These are phyloP conservation scores for Aspergillus sclerotioniger DNA, from an alignment of 495 filamentous ascomycete species.

Conservation along the genomic window DNA sequence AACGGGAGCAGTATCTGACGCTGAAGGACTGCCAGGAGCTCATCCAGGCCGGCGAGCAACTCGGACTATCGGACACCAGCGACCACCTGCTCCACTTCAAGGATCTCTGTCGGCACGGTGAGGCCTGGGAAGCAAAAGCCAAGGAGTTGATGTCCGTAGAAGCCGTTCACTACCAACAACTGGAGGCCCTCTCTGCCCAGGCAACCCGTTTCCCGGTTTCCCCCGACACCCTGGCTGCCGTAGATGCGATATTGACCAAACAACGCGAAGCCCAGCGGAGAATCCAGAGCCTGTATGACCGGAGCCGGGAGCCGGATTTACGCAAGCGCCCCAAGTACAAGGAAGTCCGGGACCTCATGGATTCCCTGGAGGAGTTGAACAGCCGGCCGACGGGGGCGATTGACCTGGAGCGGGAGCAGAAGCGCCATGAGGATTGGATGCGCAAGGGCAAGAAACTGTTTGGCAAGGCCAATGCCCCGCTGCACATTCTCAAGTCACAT, in stretches of 20 bases:
- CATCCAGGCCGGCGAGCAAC: conserved; percentile 68
- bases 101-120: conserved; percentile 70
- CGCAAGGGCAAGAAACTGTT: conserved; percentile 96
- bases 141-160: conserved; percentile 91
- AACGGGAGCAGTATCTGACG: conserved; percentile 58
- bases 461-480: conserved; percentile 94
- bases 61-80: conserved; percentile 74
- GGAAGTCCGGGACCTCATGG: conserved; percentile 86
- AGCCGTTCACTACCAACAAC: conserved; percentile 84
- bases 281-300: conserved; percentile 75
- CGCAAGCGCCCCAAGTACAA: conserved; percentile 82
- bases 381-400: conserved; percentile 88
- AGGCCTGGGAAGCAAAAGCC: conserved; percentile 90
- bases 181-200: conserved; percentile 83
- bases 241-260: conserved; percentile 93
- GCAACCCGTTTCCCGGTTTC: conserved; percentile 78
- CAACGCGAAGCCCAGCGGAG: conserved; percentile 91
- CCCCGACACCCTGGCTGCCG: conserved; percentile 70
- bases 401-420: conserved; percentile 92
- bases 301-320: conserved; percentile 70
- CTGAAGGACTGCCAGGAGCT: conserved; percentile 76
- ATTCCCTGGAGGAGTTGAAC: conserved; percentile 79
- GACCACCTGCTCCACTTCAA: conserved; percentile 72
- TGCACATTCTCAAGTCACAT: conserved; percentile 90
- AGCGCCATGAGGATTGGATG: conserved; percentile 99